phyloP scores from a whole-genome alignment of 495 filamentous ascomycete species.

The Bacidia rubella region DNA sequence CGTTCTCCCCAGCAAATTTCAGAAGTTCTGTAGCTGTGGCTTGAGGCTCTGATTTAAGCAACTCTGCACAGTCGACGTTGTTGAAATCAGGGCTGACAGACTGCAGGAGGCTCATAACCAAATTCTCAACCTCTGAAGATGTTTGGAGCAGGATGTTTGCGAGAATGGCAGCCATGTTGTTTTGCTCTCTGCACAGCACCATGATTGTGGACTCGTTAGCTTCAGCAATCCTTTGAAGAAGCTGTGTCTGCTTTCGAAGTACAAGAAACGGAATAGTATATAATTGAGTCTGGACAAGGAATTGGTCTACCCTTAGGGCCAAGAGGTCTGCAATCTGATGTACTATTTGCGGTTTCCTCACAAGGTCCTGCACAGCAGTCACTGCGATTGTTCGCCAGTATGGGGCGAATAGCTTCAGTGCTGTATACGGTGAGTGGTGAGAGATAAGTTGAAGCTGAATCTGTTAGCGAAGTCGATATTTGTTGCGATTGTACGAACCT shows the following conservation, averaged over 20 bases:
- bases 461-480: constrained; percentile 8
- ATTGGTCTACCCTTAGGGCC: constrained; percentile 53
- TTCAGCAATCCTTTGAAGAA: constrained; percentile 67
- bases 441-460: constrained; percentile 50
- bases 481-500: constrained; percentile 37
- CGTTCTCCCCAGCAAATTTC: constrained; percentile 60
- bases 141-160: constrained; percentile 66
- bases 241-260: constrained; percentile 57
- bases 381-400: constrained; percentile 78
- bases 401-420: constrained; percentile 58
- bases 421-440: constrained; percentile 40
- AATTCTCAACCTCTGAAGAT: constrained; percentile 46
- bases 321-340: constrained; percentile 70
- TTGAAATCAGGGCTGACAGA: constrained; percentile 56
- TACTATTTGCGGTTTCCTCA: constrained; percentile 64
- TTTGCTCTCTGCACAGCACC: constrained; percentile 45
- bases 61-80: constrained; percentile 46
- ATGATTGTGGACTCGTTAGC: constrained; percentile 48
- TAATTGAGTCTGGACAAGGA: constrained; percentile 64
- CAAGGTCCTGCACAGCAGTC: constrained; percentile 65
- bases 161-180: constrained; percentile 66
- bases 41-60: constrained; percentile 65
- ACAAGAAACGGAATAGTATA: constrained; percentile 79
- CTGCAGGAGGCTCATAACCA: constrained; percentile 53
- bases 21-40: constrained; percentile 68